These are phyloP conservation scores for Acer negundo DNA, from an alignment of 345 rosid species.

Conservation along the genomic window DNA sequence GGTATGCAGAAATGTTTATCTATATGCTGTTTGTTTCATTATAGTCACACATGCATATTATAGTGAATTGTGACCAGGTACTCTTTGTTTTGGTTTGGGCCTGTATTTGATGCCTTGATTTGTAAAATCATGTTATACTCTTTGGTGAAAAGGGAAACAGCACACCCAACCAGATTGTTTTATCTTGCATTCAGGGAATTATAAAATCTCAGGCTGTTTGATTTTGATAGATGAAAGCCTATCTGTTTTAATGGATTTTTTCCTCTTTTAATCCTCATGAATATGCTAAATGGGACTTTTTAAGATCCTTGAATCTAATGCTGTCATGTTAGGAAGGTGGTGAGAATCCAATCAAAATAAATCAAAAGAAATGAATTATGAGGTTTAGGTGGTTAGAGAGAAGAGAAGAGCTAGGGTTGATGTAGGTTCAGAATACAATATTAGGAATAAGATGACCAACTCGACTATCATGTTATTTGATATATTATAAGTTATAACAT, in stretches of 20 bases:
- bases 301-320: background rate
- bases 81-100: background rate
- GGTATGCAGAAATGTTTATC: background rate
- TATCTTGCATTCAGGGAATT: background rate
- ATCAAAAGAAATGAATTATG: background rate
- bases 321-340: background rate
- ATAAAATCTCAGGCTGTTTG: too few relatives aligned
- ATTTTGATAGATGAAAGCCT: too few relatives aligned
- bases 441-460: background rate
- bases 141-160: background rate
- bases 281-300: background rate
- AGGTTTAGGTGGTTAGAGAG: background rate
- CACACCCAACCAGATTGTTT: background rate
- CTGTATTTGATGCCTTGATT: background rate
- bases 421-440: background rate
- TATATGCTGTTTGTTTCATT: background rate
- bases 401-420: background rate
- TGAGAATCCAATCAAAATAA: background rate
- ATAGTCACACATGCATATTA: background rate
- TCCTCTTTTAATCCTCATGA: background rate
- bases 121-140: background rate
- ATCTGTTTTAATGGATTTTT: too few relatives aligned
- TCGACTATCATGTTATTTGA: background rate
- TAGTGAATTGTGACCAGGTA: background rate
- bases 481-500: background rate